Conservation (phyloP, 495 filamentous ascomycete species). For the Pyrenopolyporus hunteri region DNA sequence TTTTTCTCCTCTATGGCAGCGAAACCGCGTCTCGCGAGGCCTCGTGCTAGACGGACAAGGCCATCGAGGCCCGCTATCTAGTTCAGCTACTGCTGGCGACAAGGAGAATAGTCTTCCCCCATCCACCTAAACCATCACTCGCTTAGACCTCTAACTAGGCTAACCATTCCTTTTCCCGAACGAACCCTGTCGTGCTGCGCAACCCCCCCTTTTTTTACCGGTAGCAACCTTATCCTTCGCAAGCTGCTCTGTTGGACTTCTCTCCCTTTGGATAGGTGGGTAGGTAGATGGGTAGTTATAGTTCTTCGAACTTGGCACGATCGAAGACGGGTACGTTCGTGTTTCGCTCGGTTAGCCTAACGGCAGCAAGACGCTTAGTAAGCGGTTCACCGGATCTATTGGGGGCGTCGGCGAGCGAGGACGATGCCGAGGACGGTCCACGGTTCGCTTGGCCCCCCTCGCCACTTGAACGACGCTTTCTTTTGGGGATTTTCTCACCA, state of each 20-base stretch:
- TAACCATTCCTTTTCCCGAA: neutral
- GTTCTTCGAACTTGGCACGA: constrained; percentile 33
- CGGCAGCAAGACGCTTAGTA: constrained; percentile 98
- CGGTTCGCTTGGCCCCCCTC: constrained; percentile 46
- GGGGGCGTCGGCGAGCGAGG: constrained; percentile 33
- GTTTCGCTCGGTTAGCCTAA: constrained; percentile 76
- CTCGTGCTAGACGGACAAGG: neutral
- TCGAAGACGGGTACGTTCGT: constrained; percentile 25
- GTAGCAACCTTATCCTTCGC: neutral
- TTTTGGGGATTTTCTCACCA: constrained; percentile 84
- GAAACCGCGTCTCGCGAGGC: too few species aligned
- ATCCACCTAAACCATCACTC: neutral
- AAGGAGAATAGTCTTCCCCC: too few species aligned
- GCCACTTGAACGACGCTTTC: constrained; percentile 62
- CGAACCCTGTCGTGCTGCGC: too few species aligned
- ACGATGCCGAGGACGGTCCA: constrained; percentile 22
- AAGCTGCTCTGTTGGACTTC: neutral
- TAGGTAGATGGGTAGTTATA: constrained; percentile 2
- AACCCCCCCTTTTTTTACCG: too few species aligned
- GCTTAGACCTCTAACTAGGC: neutral
- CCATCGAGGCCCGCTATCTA: neutral
- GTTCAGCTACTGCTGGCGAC: neutral
- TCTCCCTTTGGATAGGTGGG: too few species aligned
- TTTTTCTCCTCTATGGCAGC: neutral
- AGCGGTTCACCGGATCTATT: constrained; percentile 67